These are phyloP conservation scores for Rhizopogon salebrosus DNA, from an alignment of 768 basidiomycete genomes.

Conservation along the genomic window DNA sequence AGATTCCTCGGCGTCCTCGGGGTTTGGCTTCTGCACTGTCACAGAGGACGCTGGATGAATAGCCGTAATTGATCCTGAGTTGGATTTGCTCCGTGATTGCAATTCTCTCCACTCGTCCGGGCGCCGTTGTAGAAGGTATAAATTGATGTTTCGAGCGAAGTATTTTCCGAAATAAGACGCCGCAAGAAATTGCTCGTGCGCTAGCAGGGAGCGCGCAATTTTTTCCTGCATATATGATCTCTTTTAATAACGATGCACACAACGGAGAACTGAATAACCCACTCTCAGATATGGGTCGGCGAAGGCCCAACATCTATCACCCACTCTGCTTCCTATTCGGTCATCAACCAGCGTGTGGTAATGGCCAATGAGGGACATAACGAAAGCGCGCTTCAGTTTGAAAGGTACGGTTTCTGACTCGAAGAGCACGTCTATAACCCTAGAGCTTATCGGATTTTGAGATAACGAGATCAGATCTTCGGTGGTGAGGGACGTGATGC, in stretches of 20 bases:
- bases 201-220: constrained; percentile 75
- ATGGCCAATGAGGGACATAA: constrained; percentile 71
- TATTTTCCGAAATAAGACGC: constrained; percentile 84
- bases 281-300: constrained; percentile 95
- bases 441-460: constrained; percentile 65
- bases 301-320: constrained; percentile 84
- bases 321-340: constrained; percentile 84
- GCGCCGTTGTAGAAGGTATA: constrained; percentile 71
- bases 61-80: constrained; percentile 16
- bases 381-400: constrained; percentile 64
- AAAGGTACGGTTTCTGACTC: constrained; percentile 60
- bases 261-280: not conserved
- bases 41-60: not conserved
- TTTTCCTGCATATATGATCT: constrained; percentile 60
- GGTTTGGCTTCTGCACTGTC: not conserved
- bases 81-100: constrained; percentile 43
- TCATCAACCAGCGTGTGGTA: constrained; percentile 84
- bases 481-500: constrained; percentile 52
- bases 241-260: not conserved
- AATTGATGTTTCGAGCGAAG: constrained; percentile 73
- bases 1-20: not conserved
- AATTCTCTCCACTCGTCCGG: constrained; percentile 82
- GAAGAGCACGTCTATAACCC: constrained; percentile 75
- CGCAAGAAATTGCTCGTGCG: constrained; percentile 65
- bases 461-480: constrained; percentile 55